Base-by-base conservation (phyloP, 1,284 basidiomycete genomes). In the Ustilago lituana region DNA sequence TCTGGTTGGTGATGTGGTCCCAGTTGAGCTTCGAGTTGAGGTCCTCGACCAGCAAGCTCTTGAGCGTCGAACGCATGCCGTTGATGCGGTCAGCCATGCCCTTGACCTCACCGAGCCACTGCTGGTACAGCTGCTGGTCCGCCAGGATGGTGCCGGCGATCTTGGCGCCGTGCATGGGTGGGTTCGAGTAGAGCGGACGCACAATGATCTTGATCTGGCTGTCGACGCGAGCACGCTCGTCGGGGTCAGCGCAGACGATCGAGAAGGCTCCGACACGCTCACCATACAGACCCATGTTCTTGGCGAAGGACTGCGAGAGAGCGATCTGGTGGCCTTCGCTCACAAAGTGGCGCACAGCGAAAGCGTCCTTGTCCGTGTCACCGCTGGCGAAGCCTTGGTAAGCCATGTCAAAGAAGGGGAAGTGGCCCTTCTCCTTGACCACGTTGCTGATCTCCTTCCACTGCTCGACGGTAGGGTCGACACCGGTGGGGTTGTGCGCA, bases 111-210 rank as follows among this genome's bases (percentile, higher is more conserved):
- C 51, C 71, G 24, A 82, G 78, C 83, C 84, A 85, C 73, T 85
- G 83, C 40, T 73, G 61, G 77, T 84, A 82, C 17, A 85, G 82
- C 52, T 72, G 56, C 12, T 73, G 59, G 74, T 84, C 83, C 40
- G 76, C 79, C 11, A 85, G 73, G 66, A 85, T 84, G 20, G 80
- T 79, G 27, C 82, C 81, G 11, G 84, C 84, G 51, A 84, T 84
- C 56, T 84, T 79, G 20, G 84, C 84, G 29, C 84, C 84, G 75
- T 98, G 93, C 41, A 94, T 84, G 17, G 96, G 95, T 51, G 95
- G 96, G 87, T 97, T 98, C 58, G 95, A 98, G 87, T 98, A 98
- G 88, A 98, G 89, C 35, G 95, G 96, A 29, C 96, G 91, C 72
- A 99, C 91, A 75, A 97, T 86, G 77, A 98, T 96, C 87, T 97